phyloP scores from a whole-genome alignment of 495 filamentous ascomycete species.

The Lepraria neglecta region DNA sequence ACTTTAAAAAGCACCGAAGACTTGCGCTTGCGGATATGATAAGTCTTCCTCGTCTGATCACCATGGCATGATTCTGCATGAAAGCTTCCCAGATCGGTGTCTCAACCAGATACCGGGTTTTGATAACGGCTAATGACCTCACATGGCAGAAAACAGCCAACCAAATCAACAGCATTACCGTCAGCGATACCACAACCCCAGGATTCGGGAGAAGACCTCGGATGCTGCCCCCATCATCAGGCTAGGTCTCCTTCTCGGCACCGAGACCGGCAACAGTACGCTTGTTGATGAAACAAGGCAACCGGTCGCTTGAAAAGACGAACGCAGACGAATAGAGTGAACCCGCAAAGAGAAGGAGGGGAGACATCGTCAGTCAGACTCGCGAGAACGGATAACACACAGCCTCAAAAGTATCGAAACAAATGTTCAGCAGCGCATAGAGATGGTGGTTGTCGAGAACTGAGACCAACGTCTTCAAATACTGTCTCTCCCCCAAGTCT shows the following conservation, averaged over 20 bases:
- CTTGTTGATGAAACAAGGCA: neutral
- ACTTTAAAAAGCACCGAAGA: neutral
- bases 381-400: neutral
- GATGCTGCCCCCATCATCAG: neutral
- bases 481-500: neutral
- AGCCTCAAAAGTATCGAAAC: neutral
- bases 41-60: neutral
- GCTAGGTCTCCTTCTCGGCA: no score
- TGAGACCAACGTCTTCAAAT: neutral
- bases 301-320: neutral
- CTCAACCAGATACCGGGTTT: neutral
- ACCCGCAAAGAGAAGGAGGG: neutral
- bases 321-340: no score
- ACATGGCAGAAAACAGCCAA: neutral
- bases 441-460: neutral
- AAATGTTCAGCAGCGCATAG: neutral
- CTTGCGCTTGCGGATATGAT: conserved; percentile 6
- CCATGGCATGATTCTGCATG: neutral
- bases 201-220: neutral
- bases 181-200: neutral
- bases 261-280: neutral
- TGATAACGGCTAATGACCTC: neutral
- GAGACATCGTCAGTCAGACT: neutral
- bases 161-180: neutral
- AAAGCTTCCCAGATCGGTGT: neutral